Evolutionary conservation across 2,329 filamentous ascomycete species (phyloP), one percentile per base, ranked within the genome.

Genomic region (Dryadomyces quercus-mongolicae): DNA sequence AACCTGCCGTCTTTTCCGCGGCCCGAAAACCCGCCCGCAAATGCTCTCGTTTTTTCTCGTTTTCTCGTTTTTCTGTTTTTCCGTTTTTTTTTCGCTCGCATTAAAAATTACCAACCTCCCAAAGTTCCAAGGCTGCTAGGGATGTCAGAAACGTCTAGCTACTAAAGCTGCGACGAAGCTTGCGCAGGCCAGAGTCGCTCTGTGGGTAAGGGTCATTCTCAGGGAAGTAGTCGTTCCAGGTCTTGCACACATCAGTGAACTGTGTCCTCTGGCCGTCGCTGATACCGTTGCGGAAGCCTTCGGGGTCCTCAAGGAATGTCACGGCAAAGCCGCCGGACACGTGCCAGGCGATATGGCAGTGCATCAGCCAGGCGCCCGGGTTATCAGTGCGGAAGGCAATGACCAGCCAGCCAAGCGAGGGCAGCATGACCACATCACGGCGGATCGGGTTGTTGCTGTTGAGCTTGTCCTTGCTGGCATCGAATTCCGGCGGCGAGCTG

Each of bases 301-400:
- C 22, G 7, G 58, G 53, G 16, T 58, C 56, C 57, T 63, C 77
- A 10, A 78, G 55, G 58, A 78, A 77, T 62, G 77, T 75, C 46
- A 77, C 61, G 5, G 68, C 73, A 4, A 78, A 67, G 47, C 73
- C 74, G 57, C 70, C 67, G 36, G 63, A 64, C 13, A 73, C 66
- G 60, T 78, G 75, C 73, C 69, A 75, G 20, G 70, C 70, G 59
- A 74, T 73, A 59, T 74, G 71, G 62, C 71, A 74, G 58, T 74
- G 71, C 61, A 74, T 64, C 49, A 71, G 58, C 71, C 71, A 74
- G 15, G 67, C 62, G 45, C 74, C 75, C 0, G 74, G 75, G 57
- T 77, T 77, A 60, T 78, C 70, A 0, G 70, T 65, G 53, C 65
- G 60, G 62, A 74, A 77, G 0, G 69, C 73, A 15, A 77, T 63